These are phyloP conservation scores for Moesziomyces sp. DNA, from an alignment of 1,284 basidiomycete genomes.

Conservation along the genomic window DNA sequence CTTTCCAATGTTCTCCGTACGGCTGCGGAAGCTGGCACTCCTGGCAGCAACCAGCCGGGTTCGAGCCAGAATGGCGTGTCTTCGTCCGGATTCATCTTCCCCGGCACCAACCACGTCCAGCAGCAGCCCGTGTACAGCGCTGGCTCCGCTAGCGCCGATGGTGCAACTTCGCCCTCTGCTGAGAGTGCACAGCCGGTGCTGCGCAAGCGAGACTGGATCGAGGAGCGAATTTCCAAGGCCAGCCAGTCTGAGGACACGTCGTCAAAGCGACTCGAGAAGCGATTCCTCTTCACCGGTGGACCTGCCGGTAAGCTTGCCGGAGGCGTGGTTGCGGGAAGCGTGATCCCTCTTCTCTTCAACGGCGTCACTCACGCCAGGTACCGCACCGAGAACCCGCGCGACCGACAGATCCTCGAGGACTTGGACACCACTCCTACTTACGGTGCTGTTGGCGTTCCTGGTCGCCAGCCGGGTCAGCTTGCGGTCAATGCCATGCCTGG, in stretches of 20 bases:
- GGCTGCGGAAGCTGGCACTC: background rate
- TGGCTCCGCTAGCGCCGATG: no score
- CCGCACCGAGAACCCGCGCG: slow-evolving; percentile 22
- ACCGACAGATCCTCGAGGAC: slow-evolving; percentile 26
- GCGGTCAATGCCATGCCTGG: slow-evolving; percentile 42
- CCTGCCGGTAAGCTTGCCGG: slow-evolving; percentile 5
- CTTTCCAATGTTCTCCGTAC: background rate
- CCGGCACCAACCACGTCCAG: no score
- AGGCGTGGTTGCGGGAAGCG: slow-evolving; percentile 10
- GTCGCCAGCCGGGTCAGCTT: slow-evolving; percentile 27
- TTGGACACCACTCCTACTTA: slow-evolving; percentile 33
- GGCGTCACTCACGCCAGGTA: slow-evolving; percentile 22
- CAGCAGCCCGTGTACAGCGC: background rate
- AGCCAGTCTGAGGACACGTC: background rate
- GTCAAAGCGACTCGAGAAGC: slow-evolving; percentile 16
- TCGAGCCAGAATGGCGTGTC: no score
- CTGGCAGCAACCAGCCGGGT: background rate
- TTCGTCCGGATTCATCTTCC: no score
- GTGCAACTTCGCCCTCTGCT: no score
- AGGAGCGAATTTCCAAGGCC: background rate
- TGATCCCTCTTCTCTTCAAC: slow-evolving; percentile 6
- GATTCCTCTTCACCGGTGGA: slow-evolving; percentile 19
- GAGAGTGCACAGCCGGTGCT: slow-evolving; percentile 3
- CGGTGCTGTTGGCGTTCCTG: slow-evolving; percentile 41
- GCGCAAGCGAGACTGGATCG: slow-evolving; percentile 15